Evolutionary conservation across 139 green algal genomes (phyloP), one percentile per base, ranked within the genome.

Genomic region (Mesotaenium endlicherianum): DNA sequence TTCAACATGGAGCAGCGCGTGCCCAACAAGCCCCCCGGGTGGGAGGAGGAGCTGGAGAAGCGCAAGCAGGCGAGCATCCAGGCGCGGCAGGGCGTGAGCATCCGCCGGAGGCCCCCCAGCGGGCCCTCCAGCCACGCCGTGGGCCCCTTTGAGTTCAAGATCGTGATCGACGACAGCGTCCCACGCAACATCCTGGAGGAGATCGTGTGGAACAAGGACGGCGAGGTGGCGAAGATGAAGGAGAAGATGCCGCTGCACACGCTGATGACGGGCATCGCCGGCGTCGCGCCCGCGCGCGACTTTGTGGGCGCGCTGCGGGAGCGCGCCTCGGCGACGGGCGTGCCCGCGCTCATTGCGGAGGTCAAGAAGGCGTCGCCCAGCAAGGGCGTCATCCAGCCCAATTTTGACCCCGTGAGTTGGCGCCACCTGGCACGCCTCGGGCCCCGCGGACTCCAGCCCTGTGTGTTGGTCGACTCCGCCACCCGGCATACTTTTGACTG

Each of bases 151-250:
- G 3, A 82, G 81, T 80, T 83, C 44, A 11, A 70, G 17, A 58
- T 69, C 30, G 31, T 91, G 53, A 59, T 91, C 20, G 94, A 97
- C 47, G 93, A 94, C 64, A 96, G 96, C 88, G 92, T 96, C 84
- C 95, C 96, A 0, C 88, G 87, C 30, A 99, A 98, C 88, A 99
- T 98, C 69, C 88, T 99, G 76, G 96, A 99, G 85, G 96, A 99
- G 86, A 99, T 99, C 76, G 95, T 99, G 16, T 99, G 96, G 95
- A 93, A 85, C 20, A 89, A 88, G 64, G 77, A 84, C 43, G 44
- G 31, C 20, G 77, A 84, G 77, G 64, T 84, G 41, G 55, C 36
- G 16, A 20, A 17, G 39, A 64, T 86, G 30, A 91, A 91, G 41
- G 85, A 93, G 0, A 91, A 84, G 75, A 70, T 92, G 72, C 89